Conservation (phyloP, 1,284 basidiomycete genomes). For the Ustilago hordei region DNA sequence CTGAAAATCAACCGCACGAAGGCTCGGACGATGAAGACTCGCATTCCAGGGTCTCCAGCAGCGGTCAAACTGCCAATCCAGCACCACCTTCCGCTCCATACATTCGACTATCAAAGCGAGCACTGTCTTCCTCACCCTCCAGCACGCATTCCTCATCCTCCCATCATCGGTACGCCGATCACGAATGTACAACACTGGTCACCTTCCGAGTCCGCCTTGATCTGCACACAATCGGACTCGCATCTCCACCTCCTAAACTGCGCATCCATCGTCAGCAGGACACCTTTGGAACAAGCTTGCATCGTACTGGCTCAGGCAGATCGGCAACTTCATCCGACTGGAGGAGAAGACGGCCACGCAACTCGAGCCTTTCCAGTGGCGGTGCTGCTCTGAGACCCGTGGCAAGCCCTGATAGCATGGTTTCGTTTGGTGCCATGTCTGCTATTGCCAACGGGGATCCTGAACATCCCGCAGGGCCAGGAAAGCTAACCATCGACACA, state of each 20-base stretch:
- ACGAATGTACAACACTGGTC: conserved; percentile 15
- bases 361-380: conserved; percentile 27
- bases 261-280: conserved; percentile 27
- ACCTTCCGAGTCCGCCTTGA: conserved; percentile 61
- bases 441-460: conserved; percentile 18
- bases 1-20: conserved; percentile 32
- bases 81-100: conserved; percentile 45
- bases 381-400: conserved; percentile 22
- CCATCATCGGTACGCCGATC: conserved; percentile 17
- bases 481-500: conserved; percentile 15
- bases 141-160: conserved; percentile 22
- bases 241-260: conserved; percentile 45
- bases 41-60: conserved; percentile 39
- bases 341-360: conserved; percentile 27
- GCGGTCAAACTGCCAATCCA: conserved; percentile 18
- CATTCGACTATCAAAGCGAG: conserved; percentile 40
- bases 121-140: conserved; percentile 14
- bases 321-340: conserved; percentile 34
- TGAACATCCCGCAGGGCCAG: conserved; percentile 21
- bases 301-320: conserved; percentile 31
- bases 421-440: conserved; percentile 26
- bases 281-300: conserved; percentile 5
- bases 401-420: conserved; percentile 32
- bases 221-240: conserved; percentile 56
- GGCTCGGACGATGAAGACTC: conserved; percentile 44